These are phyloP conservation scores for Bolboschoenoplectus hybrid DNA, from an alignment of 202 grass and related monocot species.

Conservation along the genomic window DNA sequence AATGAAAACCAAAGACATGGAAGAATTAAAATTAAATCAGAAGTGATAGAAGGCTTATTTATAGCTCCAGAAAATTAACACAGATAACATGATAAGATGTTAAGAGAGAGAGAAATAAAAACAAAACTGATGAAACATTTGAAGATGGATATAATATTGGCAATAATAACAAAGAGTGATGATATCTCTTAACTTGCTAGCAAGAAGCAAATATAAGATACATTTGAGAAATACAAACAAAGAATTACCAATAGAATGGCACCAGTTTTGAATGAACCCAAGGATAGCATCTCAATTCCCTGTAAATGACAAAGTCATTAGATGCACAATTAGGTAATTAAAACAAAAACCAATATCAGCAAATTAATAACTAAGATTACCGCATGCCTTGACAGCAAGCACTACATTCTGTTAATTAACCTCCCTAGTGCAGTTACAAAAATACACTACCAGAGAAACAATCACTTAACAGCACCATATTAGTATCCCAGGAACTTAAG, in stretches of 20 bases:
- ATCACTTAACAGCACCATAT: conserved; percentile 1
- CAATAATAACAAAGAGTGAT: conserved; percentile 10
- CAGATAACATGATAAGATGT: background rate
- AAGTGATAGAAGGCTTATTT: background rate
- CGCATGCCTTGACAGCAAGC: background rate
- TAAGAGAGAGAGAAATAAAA: background rate
- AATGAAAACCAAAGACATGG: conserved; percentile 33
- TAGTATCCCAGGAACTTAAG: background rate
- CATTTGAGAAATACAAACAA: background rate
- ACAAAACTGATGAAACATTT: background rate
- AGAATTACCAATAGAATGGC: conserved; percentile 90
- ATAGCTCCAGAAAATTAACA: conserved; percentile 8
- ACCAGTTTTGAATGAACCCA: conserved; percentile 95
- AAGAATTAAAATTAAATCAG: conserved; percentile 29
- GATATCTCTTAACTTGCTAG: conserved; percentile 8
- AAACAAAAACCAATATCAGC: conserved; percentile 9
- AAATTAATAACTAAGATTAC: conserved; percentile 3
- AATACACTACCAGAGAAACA: background rate
- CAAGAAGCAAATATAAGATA: background rate
- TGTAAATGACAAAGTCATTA: conserved; percentile 40
- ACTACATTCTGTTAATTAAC: background rate
- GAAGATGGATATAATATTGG: background rate
- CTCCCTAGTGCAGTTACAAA: background rate
- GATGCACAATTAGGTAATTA: background rate
- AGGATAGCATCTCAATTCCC: conserved; percentile 93